Percentiles rank a stretch among this genome's conserved stretches.
These are phyloP conservation scores for Zopfochytrium polystomum DNA, from an alignment of 371 early-diverging fungal species.

Conservation along the genomic window DNA sequence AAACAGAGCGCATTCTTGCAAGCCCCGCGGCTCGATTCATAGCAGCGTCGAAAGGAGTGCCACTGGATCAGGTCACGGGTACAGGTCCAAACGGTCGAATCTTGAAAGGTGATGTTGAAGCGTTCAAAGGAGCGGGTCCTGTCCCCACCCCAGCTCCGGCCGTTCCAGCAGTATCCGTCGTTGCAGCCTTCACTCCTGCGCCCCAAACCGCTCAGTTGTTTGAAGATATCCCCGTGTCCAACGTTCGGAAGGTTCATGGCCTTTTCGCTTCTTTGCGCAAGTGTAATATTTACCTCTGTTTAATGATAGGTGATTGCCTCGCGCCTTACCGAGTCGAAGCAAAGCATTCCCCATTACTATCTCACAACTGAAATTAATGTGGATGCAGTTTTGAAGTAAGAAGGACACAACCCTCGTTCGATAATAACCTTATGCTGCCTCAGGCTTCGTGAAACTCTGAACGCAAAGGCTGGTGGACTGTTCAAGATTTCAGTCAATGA, in stretches of 20 bases:
- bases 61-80: slow-evolving; percentile 75
- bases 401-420: not conserved
- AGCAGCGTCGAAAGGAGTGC: slow-evolving; percentile 79
- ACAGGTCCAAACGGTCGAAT: slow-evolving; percentile 90
- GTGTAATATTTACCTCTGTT: no score
- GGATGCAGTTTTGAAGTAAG: slow-evolving; percentile 73
- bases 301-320: slow-evolving; percentile 51
- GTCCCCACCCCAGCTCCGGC: slow-evolving; percentile 24
- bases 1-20: slow-evolving; percentile 80
- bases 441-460: slow-evolving; percentile 86
- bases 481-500: slow-evolving; percentile 98
- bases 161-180: slow-evolving; percentile 32
- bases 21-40: slow-evolving; percentile 87
- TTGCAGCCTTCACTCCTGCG: slow-evolving; percentile 29
- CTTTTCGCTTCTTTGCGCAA: no score
- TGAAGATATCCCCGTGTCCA: slow-evolving; percentile 78
- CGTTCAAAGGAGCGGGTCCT: slow-evolving; percentile 47
- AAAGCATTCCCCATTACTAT: slow-evolving; percentile 94
- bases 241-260: slow-evolving; percentile 95
- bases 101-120: slow-evolving; percentile 86
- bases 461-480: slow-evolving; percentile 78
- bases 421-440: not conserved
- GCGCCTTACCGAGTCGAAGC: slow-evolving; percentile 60
- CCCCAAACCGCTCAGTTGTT: slow-evolving; percentile 42
- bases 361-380: slow-evolving; percentile 84